These are phyloP conservation scores for Tanacetum coccineum DNA, from an alignment of 129 eudicot genomes.

Conservation along the genomic window DNA sequence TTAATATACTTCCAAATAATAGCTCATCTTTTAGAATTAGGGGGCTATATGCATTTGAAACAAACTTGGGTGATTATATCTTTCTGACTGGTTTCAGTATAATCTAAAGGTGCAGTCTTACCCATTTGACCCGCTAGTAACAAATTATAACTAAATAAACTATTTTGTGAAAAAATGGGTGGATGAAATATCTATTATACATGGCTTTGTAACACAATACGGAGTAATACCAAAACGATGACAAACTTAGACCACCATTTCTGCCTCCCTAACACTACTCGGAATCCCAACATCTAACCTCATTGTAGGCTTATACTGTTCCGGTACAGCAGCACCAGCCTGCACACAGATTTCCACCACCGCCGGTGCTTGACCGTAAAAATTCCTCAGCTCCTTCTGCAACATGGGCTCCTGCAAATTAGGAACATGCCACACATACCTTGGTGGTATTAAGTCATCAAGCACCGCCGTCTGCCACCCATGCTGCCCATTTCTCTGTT, in stretches of 20 bases:
- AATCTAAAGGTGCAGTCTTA: too few relatives aligned
- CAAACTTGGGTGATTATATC: too few relatives aligned
- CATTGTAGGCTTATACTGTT: constrained; percentile 86
- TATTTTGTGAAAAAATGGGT: too few relatives aligned
- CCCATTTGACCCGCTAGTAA: too few relatives aligned
- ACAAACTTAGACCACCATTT: constrained; percentile 68
- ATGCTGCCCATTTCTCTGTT: constrained; percentile 96
- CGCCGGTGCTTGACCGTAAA: constrained; percentile 98
- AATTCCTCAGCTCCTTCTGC: constrained; percentile 72
- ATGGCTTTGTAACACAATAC: too few relatives aligned
- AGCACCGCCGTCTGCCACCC: constrained; percentile 97
- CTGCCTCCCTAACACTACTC: constrained; percentile 68
- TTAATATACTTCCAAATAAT: too few relatives aligned
- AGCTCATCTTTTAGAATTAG: too few relatives aligned
- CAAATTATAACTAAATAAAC: too few relatives aligned
- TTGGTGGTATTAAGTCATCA: constrained; percentile 85
- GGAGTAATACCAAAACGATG: background rate
- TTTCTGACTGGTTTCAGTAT: too few relatives aligned
- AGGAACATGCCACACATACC: constrained; percentile 97
- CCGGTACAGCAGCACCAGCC: constrained; percentile 90
- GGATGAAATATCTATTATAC: too few relatives aligned
- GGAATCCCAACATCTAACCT: constrained; percentile 95
- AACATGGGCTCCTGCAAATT: constrained; percentile 55
- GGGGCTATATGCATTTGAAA: too few relatives aligned
- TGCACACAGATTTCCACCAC: constrained; percentile 90